Evolutionary conservation across 2,329 filamentous ascomycete genomes (phyloP), one percentile per base, ranked within the genome.

Genomic region (Arthrinium phaeospermum): DNA sequence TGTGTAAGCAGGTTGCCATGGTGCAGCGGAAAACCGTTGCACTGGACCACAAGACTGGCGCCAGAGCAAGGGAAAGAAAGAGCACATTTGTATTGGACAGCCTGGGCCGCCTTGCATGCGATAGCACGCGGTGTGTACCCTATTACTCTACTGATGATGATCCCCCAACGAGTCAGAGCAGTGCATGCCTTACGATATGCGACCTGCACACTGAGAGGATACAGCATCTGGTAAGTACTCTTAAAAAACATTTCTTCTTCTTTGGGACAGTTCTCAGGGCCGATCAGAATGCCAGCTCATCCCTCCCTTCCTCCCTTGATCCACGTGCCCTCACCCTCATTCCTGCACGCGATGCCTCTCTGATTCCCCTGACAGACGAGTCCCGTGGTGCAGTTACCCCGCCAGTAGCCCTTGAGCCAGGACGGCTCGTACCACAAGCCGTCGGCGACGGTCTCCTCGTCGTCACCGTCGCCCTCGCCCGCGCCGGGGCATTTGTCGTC

Each of bases 371-470:
- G 14, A 14, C 51, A 57, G 14, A 57, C 10, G 14, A 19, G 3
- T 16, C 8, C 3, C 14, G 51, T 57, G 14, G 51, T 57, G 27
- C 51, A 57, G 27, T 57, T 34, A 6, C 4, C 16, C 7, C 51
- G 51, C 51, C 51, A 57, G 27, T 57, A 57, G 27, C 51, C 51
- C 27, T 57, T 57, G 27, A 27, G 51, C 51, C 51, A 57, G 51
- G 27, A 12, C 14, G 27, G 12, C 51, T 57, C 51, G 51, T 57
- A 57, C 51, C 51, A 57, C 16, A 34, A 5, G 1, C 51, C 51
- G 14, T 13, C 19, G 27, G 51, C 30, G 51, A 34, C 6, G 2
- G 30, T 19, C 27, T 5, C 14, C 27, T 57, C 51, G 51, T 34
- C 24, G 24, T 53, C 51, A 3, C n/a, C 24, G 24, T 53, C 51